Base-by-base conservation (phyloP, 768 basidiomycete genomes). In the Russula compacta region DNA sequence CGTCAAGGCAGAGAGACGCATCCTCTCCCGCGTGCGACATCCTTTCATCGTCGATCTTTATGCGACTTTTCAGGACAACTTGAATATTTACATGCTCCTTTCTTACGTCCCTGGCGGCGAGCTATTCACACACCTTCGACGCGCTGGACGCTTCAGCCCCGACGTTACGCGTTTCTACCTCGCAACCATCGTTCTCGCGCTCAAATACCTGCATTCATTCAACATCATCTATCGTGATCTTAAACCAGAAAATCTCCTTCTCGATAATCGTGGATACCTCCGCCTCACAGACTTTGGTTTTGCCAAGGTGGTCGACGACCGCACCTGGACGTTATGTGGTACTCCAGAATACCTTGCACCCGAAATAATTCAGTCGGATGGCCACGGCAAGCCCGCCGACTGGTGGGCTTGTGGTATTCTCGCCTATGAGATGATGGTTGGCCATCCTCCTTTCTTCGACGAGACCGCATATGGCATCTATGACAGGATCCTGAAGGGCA, bases 351-450 rank as follows among this genome's bases (percentile, higher is more conserved):
- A 99, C 71, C 85, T 99, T 40, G 95, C 97, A 3, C 97, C 97
- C 19, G 97, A 99, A 74, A 97, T 99, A 60, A 97, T 99, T 60
- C 88, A 95, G 69, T 93, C 92, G 6, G 94, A 95, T 64, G 97
- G 97, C 11, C 97, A 99, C 73, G 94, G 94, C 11, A 95, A 97
- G 72, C 94, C 95, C 9, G 95, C 94, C 6, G 95, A 99, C 71
- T 99, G 94, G 94, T 99, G 97, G 97, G 95, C 97, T 9, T 88
- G 94, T 68, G 97, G 97, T 19, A 90, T 98, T 49, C 78, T 99
- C 39, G 92, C 91, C 72, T 99, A 95, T 72, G 97, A 99, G 73
- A 98, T 98, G 94, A 83, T 99, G 47, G 95, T 95, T 36, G 97
- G 97, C 1, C 98, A 95, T 70, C 95, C 95, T 32, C 97, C 97